A percentile compares a stretch with the other conserved stretches of the same genome.
Evolutionary conservation across 768 basidiomycete species (phyloP).

Genomic region (Hemileccinum rubropunctum): DNA sequence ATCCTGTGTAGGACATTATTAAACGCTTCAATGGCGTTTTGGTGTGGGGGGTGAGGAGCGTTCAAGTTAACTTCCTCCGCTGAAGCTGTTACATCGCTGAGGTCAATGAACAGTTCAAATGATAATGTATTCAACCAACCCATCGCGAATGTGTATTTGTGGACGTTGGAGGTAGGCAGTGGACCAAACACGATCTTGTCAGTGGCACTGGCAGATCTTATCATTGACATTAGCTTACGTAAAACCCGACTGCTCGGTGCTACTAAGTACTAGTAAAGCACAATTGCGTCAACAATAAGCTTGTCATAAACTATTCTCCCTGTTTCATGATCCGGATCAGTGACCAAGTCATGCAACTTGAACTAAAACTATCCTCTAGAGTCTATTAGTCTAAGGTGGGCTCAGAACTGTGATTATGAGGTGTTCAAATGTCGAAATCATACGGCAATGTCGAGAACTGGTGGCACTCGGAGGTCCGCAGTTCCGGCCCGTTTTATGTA

Average conservation of each 20-base stretch:
- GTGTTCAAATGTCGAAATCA: neutral
- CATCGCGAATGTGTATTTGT: constrained; percentile 15
- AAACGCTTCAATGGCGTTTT: constrained; percentile 67
- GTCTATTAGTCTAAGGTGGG: too few relatives aligned
- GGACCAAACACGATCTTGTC: too few relatives aligned
- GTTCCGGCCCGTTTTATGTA: neutral
- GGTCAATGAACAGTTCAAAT: constrained; percentile 8
- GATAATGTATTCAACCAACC: constrained; percentile 19
- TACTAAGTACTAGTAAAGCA: neutral
- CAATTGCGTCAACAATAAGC: constrained; percentile 19
- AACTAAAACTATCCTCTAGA: neutral
- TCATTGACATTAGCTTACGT: constrained; percentile 17
- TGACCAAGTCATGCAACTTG: neutral
- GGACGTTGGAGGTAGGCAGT: too few relatives aligned
- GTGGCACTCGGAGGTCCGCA: neutral
- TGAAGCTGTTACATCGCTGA: constrained; percentile 44
- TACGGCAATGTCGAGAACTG: constrained; percentile 25
- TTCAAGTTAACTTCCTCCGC: constrained; percentile 56
- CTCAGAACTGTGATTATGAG: neutral
- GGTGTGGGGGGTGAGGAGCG: constrained; percentile 55
- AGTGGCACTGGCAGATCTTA: constrained; percentile 20
- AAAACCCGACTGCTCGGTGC: constrained; percentile 10
- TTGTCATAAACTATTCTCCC: constrained; percentile 21
- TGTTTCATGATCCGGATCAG: constrained; percentile 22
- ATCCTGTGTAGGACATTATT: constrained; percentile 49